Percentiles rank a stretch among this genome's conserved stretches.
Conservation (phyloP, 495 filamentous ascomycete genomes). For the Xylaria sp. region DNA sequence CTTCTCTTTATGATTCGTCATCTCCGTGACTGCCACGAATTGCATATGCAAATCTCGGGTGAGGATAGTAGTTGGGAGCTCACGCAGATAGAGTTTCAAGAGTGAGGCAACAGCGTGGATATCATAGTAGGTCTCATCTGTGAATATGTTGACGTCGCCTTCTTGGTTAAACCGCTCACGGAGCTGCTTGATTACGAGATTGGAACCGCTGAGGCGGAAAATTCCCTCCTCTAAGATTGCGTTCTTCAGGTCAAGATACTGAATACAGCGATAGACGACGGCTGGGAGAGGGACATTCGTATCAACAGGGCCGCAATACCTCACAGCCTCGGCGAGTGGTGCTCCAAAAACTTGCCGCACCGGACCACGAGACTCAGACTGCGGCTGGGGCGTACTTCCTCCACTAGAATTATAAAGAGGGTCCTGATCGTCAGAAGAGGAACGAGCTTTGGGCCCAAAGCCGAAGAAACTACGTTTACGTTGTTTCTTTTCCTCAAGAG, state of each 20-base stretch:
- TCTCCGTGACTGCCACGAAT: conserved; percentile 85
- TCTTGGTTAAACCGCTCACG: conserved; percentile 92
- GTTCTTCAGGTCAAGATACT: conserved; percentile 86
- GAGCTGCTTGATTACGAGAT: conserved; percentile 88
- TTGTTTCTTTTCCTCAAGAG: conserved; percentile 74
- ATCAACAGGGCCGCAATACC: conserved; percentile 75
- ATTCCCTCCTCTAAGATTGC: conserved; percentile 92
- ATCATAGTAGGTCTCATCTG: conserved; percentile 87
- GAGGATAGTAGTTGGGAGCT: conserved; percentile 88
- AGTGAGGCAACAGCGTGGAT: conserved; percentile 95
- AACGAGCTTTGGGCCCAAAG: conserved; percentile 69
- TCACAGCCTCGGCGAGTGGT: conserved; percentile 84
- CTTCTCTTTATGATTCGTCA: conserved; percentile 77
- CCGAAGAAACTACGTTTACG: conserved; percentile 96
- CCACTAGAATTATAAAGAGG: conserved; percentile 50
- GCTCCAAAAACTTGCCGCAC: conserved; percentile 85
- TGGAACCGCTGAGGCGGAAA: conserved; percentile 93
- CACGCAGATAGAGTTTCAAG: conserved; percentile 91
- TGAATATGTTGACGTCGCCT: conserved; percentile 88
- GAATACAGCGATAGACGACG: conserved; percentile 96
- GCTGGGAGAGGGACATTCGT: conserved; percentile 79
- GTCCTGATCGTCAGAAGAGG: conserved; percentile 57
- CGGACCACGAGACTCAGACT: conserved; percentile 59
- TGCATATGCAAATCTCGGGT: conserved; percentile 90
- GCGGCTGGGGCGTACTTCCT: conserved; percentile 36